A percentile compares a stretch with the other conserved stretches of the same genome.
phyloP scores from a whole-genome alignment of 164 flowering plant species.

The Buxus sempervirens region DNA sequence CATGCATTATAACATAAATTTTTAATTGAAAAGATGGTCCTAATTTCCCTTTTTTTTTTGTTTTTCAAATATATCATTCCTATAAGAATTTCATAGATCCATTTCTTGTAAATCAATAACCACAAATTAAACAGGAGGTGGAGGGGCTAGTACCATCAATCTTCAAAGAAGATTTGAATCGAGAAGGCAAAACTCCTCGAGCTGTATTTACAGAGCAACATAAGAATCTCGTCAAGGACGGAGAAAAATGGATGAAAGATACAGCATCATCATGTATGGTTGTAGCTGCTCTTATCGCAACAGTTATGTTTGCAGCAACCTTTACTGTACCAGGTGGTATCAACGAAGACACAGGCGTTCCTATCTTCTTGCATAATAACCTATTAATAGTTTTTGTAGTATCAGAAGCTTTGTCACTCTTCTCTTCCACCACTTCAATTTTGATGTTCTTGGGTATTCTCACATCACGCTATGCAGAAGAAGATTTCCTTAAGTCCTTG shows the following conservation, averaged over 20 bases:
- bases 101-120: no score
- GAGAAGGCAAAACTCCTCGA: constrained; percentile 13
- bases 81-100: no score
- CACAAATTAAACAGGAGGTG: constrained; percentile 29
- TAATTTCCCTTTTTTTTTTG: not conserved
- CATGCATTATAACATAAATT: not conserved
- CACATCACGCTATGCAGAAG: constrained; percentile 16
- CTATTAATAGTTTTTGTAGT: constrained; percentile 9
- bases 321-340: no score
- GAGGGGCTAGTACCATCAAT: constrained; percentile 22
- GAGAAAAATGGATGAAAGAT: constrained; percentile 24
- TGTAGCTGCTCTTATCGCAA: constrained; percentile 19
- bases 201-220: constrained; percentile 21
- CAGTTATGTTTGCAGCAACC: constrained; percentile 20
- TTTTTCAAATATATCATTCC: not conserved
- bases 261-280: constrained; percentile 10
- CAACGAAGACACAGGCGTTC: not conserved
- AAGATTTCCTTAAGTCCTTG: constrained; percentile 5
- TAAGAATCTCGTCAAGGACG: constrained; percentile 2
- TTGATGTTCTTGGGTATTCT: constrained; percentile 18
- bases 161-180: constrained; percentile 8
- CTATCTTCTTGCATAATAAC: not conserved
- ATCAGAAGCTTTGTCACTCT: constrained; percentile 13
- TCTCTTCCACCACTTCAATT: constrained; percentile 14
- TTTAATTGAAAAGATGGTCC: not conserved